phyloP scores from a whole-genome alignment of 2,329 filamentous ascomycete species.

The Microcyclosporella mali region DNA sequence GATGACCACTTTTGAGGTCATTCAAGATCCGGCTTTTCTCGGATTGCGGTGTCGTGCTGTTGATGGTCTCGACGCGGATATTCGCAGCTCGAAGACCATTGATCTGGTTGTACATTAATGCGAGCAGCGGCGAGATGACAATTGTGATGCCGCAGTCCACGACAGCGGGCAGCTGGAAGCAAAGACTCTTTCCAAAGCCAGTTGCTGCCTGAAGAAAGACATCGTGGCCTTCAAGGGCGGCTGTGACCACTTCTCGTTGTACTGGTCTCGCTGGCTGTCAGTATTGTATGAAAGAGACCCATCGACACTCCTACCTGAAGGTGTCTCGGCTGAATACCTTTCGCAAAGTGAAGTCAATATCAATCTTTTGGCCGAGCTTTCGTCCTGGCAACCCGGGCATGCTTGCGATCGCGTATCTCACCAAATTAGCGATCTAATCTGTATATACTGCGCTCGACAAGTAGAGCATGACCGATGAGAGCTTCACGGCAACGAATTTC shows the following conservation, averaged over 20 bases:
- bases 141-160: slow-evolving; percentile 85
- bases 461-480: too few species aligned
- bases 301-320: slow-evolving; percentile 26
- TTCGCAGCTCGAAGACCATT: slow-evolving; percentile 66
- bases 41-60: slow-evolving; percentile 65
- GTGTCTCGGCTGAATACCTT: slow-evolving; percentile 31
- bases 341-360: slow-evolving; percentile 34
- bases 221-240: slow-evolving; percentile 76
- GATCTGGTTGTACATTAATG: slow-evolving; percentile 94
- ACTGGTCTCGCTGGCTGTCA: slow-evolving; percentile 53
- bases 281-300: slow-evolving; percentile 1
- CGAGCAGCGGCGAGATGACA: slow-evolving; percentile 81
- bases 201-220: slow-evolving; percentile 89
- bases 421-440: too few species aligned
- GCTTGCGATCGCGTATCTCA: not conserved
- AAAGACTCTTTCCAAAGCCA: slow-evolving; percentile 87
- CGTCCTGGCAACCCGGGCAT: slow-evolving; percentile 23
- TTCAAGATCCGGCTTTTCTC: slow-evolving; percentile 65
- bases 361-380: slow-evolving; percentile 26
- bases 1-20: slow-evolving; percentile 84
- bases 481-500: too few species aligned
- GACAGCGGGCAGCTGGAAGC: slow-evolving; percentile 85
- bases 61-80: slow-evolving; percentile 78
- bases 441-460: too few species aligned
- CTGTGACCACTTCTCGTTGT: slow-evolving; percentile 80